These are phyloP conservation scores for Phytophthora pinifolia DNA, from an alignment of 352 stramenopile genomes.

Conservation along the genomic window DNA sequence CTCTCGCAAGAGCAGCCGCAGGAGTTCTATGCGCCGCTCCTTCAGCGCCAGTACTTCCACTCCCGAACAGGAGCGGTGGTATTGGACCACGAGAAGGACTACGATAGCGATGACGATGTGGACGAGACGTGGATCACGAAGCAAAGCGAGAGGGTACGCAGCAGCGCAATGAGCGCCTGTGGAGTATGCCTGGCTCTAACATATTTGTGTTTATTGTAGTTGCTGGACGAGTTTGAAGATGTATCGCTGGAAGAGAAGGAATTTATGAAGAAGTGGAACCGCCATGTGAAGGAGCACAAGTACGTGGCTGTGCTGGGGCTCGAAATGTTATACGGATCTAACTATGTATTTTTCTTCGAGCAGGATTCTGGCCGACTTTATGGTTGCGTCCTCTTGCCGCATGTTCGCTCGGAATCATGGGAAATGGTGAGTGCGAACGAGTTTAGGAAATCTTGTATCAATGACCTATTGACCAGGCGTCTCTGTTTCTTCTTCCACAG, in stretches of 20 bases:
- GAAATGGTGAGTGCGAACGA: conserved; percentile 56
- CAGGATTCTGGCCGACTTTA: conserved; percentile 85
- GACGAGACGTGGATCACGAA: conserved; percentile 90
- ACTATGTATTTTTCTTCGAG: conserved; percentile 2
- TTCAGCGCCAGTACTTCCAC: conserved; percentile 89
- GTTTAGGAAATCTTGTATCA: too few relatives aligned
- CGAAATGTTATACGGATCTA: too few relatives aligned
- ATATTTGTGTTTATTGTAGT: too few relatives aligned
- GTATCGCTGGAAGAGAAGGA: conserved; percentile 86
- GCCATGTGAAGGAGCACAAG: conserved; percentile 78
- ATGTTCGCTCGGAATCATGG: conserved; percentile 82
- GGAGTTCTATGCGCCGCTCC: conserved; percentile 71
- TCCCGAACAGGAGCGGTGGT: conserved; percentile 83
- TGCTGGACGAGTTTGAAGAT: conserved; percentile 89
- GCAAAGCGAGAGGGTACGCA: conserved; percentile 72
- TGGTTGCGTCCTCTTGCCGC: conserved; percentile 84
- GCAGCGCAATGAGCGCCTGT: too few relatives aligned
- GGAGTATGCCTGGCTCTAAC: too few relatives aligned
- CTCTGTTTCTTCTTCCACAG: conserved; percentile 21
- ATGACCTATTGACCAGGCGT: background rate
- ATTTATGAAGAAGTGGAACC: conserved; percentile 92
- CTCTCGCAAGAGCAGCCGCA: conserved; percentile 53
- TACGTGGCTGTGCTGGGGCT: conserved; percentile 27
- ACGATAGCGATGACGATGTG: conserved; percentile 88
- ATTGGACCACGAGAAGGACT: conserved; percentile 80